Conservation (phyloP, 148 eudicot genomes). For the Rhododendron ovatum region DNA sequence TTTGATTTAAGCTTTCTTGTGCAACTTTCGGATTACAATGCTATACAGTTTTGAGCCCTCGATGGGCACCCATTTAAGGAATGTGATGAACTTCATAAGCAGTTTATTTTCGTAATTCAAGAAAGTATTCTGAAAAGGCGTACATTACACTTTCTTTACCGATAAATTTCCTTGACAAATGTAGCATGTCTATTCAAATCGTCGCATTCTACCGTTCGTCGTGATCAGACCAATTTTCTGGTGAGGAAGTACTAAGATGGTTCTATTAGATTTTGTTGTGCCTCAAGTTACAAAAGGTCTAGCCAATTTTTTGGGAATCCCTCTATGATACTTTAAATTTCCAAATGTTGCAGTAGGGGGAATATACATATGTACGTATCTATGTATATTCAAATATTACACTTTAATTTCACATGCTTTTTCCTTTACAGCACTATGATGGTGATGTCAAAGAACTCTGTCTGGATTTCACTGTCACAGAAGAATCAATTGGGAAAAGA, state of each 20-base stretch:
- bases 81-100: background rate
- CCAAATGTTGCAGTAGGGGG: background rate
- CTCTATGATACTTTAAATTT: background rate
- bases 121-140: background rate
- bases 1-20: background rate
- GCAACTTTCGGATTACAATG: background rate
- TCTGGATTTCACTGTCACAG: conserved; percentile 88
- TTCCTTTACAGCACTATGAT: conserved; percentile 70
- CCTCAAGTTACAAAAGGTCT: background rate
- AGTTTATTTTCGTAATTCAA: background rate
- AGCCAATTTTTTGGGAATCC: background rate
- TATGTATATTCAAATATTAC: background rate
- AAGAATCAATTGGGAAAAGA: conserved; percentile 71
- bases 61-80: background rate
- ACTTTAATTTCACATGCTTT: background rate
- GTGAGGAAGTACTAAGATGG: background rate
- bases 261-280: background rate
- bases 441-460: conserved; percentile 84
- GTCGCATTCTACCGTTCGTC: background rate
- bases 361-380: background rate
- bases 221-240: background rate
- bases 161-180: background rate
- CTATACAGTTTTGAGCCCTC: background rate
- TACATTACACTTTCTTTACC: background rate
- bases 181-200: background rate